These are phyloP conservation scores for Arachnomyces sp. DNA, from an alignment of 2,329 filamentous ascomycete genomes.

Conservation along the genomic window DNA sequence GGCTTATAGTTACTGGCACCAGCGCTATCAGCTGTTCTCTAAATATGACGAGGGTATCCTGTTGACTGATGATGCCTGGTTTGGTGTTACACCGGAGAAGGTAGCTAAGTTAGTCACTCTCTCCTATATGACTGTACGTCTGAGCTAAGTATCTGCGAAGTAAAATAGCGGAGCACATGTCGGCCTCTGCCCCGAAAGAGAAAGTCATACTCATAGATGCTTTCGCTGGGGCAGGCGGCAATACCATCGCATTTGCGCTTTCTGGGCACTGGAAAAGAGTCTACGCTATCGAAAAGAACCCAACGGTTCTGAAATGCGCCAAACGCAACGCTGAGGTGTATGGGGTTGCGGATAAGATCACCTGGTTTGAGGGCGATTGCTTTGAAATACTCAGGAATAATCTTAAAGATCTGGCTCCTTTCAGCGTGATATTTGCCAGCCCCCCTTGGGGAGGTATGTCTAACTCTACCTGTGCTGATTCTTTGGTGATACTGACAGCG, in stretches of 20 bases:
- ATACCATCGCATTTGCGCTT: constrained; percentile 86
- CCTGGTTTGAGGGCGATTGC: constrained; percentile 80
- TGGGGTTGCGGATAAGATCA: constrained; percentile 67
- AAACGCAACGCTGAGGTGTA: constrained; percentile 87
- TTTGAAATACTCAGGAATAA: constrained; percentile 59
- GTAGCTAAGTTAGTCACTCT: constrained; percentile 60
- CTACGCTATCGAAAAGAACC: constrained; percentile 81
- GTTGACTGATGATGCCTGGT: constrained; percentile 93
- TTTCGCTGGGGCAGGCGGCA: constrained; percentile 87
- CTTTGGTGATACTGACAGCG: constrained; percentile 6
- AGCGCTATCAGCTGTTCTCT: constrained; percentile 80
- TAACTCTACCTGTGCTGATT: neutral
- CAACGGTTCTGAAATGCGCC: constrained; percentile 73
- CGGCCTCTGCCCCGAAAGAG: constrained; percentile 42
- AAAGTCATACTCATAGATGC: constrained; percentile 71
- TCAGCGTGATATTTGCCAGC: constrained; percentile 59
- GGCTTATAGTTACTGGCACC: constrained; percentile 68
- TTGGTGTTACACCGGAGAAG: constrained; percentile 88
- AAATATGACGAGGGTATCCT: constrained; percentile 79
- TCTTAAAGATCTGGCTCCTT: constrained; percentile 39
- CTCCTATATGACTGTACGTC: constrained; percentile 8
- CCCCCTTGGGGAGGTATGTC: constrained; percentile 63
- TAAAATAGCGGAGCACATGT: constrained; percentile 67
- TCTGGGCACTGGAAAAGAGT: constrained; percentile 71
- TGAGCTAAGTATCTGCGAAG: constrained; percentile 31